These are phyloP conservation scores for Lactarius sp. DNA, from an alignment of 768 basidiomycete species.

Conservation along the genomic window DNA sequence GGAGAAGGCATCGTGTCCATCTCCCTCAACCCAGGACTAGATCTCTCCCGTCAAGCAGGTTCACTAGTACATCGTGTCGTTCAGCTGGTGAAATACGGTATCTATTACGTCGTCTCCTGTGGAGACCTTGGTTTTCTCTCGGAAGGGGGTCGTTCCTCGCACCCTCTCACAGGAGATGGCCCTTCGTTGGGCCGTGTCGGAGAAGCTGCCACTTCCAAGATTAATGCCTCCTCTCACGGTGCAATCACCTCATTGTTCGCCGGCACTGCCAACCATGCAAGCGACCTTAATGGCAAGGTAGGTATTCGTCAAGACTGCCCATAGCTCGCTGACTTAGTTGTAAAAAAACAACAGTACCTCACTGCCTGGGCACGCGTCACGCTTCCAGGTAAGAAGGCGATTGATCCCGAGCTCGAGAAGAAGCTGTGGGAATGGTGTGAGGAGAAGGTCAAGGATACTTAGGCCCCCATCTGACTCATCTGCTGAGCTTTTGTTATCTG, in stretches of 20 bases:
- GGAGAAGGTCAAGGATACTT: neutral
- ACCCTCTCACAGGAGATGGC: too few species aligned
- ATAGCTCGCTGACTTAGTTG: neutral
- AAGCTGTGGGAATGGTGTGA: conserved; percentile 9
- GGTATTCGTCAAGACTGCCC: neutral
- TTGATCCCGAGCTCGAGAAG: neutral
- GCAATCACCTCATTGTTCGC: conserved; percentile 3
- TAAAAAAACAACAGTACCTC: neutral
- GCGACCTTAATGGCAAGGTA: conserved; percentile 1
- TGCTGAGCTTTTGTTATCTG: neutral
- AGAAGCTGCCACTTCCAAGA: neutral
- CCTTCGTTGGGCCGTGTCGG: too few species aligned
- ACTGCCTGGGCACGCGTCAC: conserved; percentile 3
- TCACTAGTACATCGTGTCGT: neutral
- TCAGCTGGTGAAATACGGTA: neutral
- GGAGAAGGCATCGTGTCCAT: conserved; percentile 27
- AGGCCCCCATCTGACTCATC: neutral
- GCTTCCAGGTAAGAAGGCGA: conserved; percentile 5
- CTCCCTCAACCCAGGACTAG: conserved; percentile 8
- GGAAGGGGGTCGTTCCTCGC: neutral
- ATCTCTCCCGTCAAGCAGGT: conserved; percentile 1
- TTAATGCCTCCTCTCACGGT: neutral
- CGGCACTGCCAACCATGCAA: neutral
- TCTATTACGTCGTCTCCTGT: neutral
- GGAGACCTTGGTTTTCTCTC: neutral